Conservation (phyloP, 208 protist species). For the Borovskyia barvae region DNA sequence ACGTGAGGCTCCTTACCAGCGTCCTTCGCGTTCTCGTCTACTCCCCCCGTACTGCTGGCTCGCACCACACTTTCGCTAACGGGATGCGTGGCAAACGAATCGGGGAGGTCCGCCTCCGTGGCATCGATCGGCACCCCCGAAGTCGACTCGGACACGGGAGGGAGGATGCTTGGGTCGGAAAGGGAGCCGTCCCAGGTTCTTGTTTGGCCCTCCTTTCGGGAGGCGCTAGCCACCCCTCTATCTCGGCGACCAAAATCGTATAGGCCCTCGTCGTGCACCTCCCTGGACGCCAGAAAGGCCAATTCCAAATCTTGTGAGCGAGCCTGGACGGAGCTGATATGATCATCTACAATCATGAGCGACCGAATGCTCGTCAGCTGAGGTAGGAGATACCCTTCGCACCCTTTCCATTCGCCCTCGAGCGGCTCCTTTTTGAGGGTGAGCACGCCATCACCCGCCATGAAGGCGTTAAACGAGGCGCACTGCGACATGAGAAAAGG, state of each 20-base stretch:
- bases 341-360: conserved; percentile 86
- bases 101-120: not conserved
- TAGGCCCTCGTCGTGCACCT: conserved; percentile 60
- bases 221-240: too few relatives aligned
- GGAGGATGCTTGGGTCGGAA: too few relatives aligned
- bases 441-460: conserved; percentile 67
- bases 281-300: conserved; percentile 67
- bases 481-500: conserved; percentile 87
- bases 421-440: conserved; percentile 49
- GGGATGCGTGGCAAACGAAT: not conserved
- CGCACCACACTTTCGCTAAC: too few relatives aligned
- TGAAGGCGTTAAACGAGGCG: conserved; percentile 73
- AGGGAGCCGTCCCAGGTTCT: too few relatives aligned
- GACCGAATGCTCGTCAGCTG: conserved; percentile 70
- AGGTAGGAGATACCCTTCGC: conserved; percentile 70
- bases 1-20: not conserved
- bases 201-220: too few relatives aligned
- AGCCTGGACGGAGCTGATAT: conserved; percentile 52
- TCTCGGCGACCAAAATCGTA: conserved; percentile 31
- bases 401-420: conserved; percentile 69
- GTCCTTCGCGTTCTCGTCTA: not conserved
- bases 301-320: conserved; percentile 83
- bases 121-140: not conserved
- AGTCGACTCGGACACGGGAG: too few relatives aligned
- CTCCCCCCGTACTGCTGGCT: not conserved